These are phyloP conservation scores for Colletotrichum aenigma DNA, from an alignment of 2,329 filamentous ascomycete species.

Conservation along the genomic window DNA sequence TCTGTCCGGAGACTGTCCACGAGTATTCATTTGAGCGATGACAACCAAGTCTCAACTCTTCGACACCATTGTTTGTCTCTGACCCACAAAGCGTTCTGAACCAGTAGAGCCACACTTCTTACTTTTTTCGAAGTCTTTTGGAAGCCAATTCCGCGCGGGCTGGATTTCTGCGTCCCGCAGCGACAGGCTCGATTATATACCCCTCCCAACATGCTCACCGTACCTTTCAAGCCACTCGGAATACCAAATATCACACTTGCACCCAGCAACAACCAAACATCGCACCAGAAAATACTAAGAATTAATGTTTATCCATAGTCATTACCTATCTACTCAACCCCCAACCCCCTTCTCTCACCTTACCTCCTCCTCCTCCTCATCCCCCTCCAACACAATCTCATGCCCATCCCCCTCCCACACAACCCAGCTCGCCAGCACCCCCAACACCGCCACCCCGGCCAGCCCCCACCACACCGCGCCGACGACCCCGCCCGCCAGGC, in stretches of 20 bases:
- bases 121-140: too few relatives aligned
- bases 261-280: not conserved
- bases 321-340: not conserved
- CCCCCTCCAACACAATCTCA: constrained; percentile 68
- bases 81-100: too few relatives aligned
- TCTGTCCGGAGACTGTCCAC: too few relatives aligned
- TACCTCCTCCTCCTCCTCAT: constrained; percentile 40
- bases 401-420: constrained; percentile 68
- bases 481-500: constrained; percentile 60
- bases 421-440: constrained; percentile 55
- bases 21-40: too few relatives aligned
- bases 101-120: too few relatives aligned
- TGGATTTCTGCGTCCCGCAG: too few relatives aligned
- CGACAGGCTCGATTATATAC: too few relatives aligned
- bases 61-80: too few relatives aligned
- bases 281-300: not conserved
- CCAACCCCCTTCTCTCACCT: not conserved
- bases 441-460: constrained; percentile 51
- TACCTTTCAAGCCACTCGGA: accelerated
- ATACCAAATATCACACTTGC: not conserved
- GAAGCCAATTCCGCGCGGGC: too few relatives aligned
- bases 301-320: not conserved
- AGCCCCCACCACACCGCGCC: constrained; percentile 65
- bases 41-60: too few relatives aligned
- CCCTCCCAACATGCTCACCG: too few relatives aligned